Percentiles rank a stretch among this genome's conserved stretches.
phyloP scores from a whole-genome alignment of 305 asterid species.

The Solanum aculeatissimum region DNA sequence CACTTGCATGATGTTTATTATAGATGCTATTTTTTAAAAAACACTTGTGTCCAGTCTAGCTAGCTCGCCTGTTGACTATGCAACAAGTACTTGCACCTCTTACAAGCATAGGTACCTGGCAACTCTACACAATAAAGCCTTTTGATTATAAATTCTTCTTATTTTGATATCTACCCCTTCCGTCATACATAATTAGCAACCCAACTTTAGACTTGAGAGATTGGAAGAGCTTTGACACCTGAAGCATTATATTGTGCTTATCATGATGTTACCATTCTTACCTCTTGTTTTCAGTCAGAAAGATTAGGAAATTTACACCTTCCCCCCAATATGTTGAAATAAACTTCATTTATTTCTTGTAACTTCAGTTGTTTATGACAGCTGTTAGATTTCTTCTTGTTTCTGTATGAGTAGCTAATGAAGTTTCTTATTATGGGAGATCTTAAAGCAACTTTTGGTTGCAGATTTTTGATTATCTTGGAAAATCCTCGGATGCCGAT shows the following conservation, averaged over 20 bases:
- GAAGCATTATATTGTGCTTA: neutral
- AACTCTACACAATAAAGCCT: neutral
- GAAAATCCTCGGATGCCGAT: constrained; percentile 70
- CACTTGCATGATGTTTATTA: neutral
- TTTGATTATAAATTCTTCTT: neutral
- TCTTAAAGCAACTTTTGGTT: neutral
- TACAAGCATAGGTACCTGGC: neutral
- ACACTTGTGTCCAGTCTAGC: neutral
- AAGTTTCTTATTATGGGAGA: neutral
- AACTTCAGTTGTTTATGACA: neutral
- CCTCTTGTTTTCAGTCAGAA: neutral
- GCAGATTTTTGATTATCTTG: constrained; percentile 77
- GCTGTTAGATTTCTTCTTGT: neutral
- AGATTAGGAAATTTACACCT: neutral
- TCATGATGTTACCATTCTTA: neutral
- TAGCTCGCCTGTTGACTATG: neutral
- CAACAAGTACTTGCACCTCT: neutral
- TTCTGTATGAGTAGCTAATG: neutral
- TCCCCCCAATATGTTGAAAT: neutral
- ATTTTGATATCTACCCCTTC: neutral
- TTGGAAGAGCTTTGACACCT: neutral
- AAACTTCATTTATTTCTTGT: neutral
- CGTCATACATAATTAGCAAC: neutral
- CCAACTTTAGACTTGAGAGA: neutral
- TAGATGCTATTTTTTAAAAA: neutral